Base-by-base conservation (phyloP, 2,329 filamentous ascomycete species). In the Trichoderma simmonsii region DNA sequence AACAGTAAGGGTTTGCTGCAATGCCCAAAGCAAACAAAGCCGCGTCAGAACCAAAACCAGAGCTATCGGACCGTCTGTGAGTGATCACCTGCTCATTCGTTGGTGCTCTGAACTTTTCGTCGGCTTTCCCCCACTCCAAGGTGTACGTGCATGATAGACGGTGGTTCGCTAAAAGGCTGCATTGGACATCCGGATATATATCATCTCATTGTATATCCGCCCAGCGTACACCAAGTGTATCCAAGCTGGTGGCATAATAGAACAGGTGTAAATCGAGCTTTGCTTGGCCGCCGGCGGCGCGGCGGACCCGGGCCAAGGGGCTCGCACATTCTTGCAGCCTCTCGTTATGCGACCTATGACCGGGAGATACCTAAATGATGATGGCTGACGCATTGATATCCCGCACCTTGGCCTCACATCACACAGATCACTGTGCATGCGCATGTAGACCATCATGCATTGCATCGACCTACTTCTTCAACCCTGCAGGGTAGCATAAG, bases 51-150 rank as follows among this genome's bases (percentile, higher is more conserved):
- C n/a, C 57, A 60, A 24, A 26, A 48, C 51, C 34, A 57, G 26
- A 69, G 70, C 18, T 72, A 72, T 72, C 71, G 71, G 71, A 68
- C 71, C 71, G 71, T 69, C 71, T 69, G 64, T 59, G 39, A 43
- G 64, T 68, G 43, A 72, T 72, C 63, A 68, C 51, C 56, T 34
- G 57, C 26, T n/a, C 6, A 24, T n/a, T 18, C 24, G 59, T 28
- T 34, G 32, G 3, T 48, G 18, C n/a, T 51, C 43, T 51, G 9
- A 28, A 28, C 30, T 43, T 24, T 9, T 36, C 12, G 7, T 48
- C 32, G 15, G 26, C 24, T 48, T 57, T 51, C 62, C 54, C 26
- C 64, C 62, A 65, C 62, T 30, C 61, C 36, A 43, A 21, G n/a
- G 57, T 3, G 48, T 24, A 54, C 48, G 11, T 24, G 48, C 21